Conservation (phyloP, 1,139 yeast species). For the Hanseniaspora sp. region DNA sequence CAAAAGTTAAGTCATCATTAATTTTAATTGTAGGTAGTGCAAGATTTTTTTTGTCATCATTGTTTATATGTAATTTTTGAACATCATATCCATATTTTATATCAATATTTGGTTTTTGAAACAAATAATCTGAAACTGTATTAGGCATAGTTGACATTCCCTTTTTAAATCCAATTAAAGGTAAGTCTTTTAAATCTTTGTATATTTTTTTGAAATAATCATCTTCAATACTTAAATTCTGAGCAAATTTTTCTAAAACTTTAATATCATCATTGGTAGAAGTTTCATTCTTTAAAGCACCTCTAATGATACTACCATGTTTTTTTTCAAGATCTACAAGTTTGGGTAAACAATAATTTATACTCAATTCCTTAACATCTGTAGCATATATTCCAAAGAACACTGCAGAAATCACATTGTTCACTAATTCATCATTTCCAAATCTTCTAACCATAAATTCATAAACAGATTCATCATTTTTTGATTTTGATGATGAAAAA, state of each 20-base stretch:
- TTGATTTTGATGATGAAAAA: conserved; percentile 21
- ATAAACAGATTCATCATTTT: conserved; percentile 59
- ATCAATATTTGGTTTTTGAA: conserved; percentile 33
- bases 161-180: conserved; percentile 42
- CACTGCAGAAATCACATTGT: conserved; percentile 66
- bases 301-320: conserved; percentile 47
- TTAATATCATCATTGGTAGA: conserved; percentile 15
- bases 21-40: not conserved
- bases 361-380: conserved; percentile 57
- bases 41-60: not conserved
- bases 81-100: conserved; percentile 23
- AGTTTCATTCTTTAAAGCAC: conserved; percentile 23
- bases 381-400: conserved; percentile 90
- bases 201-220: conserved; percentile 34
- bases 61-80: not conserved
- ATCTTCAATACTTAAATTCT: conserved; percentile 30
- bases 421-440: conserved; percentile 44
- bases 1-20: conserved; percentile 13
- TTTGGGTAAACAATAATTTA: conserved; percentile 43
- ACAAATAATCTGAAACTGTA: conserved; percentile 33
- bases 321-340: conserved; percentile 48
- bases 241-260: conserved; percentile 20
- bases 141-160: conserved; percentile 49
- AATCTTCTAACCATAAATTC: conserved; percentile 59
- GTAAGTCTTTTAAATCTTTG: conserved; percentile 35